Evolutionary conservation across 1,139 yeast genomes (phyloP), one percentile per base, ranked within the genome.

Genomic region (Pichia sp.): DNA sequence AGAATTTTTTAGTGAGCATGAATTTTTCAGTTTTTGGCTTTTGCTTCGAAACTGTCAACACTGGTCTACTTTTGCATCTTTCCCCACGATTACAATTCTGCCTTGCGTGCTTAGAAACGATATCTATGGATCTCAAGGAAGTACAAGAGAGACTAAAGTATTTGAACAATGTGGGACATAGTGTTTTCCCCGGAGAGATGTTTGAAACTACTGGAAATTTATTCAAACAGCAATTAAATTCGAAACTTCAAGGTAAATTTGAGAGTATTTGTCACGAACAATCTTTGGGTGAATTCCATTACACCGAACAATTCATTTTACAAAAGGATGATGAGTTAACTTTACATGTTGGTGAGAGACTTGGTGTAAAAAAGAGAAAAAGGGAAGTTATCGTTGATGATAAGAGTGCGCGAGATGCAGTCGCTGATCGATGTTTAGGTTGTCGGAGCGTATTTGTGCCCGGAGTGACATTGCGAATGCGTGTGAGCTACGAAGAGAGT

Each of bases 361-460:
- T 16, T 22, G 20, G 19, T 3, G 24, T 22, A 9, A 8, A 14
- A 8, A 29, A 21, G 16, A 16, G 15, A n/a, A 28, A 20, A 9
- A 19, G 20, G 7, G 28, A 13, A 5, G 5, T 14, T n/a, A 19
- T 2, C 8, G 13, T 29, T 27, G 24, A 15, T 16, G 34, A 19
- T 1, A 20, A n/a, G 11, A 38, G 22, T 25, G 36, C 8, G 16
- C 22, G 27, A 13, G 22, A 21, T 1, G 14, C 23, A 8, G 29
- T 27, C 10, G 17, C 30, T 9, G 40, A 86, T 85, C 1, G 72
- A 66, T 47, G 66, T 77, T 48, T 77, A 77, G 58, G 61, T 66
- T 48, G 51, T 23, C 23, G 32, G 8, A 35, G 31, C 19, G 32
- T 37, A 10, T 27, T 38, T 11, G 37, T 48, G 9, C 34, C 42